These are phyloP conservation scores for Leptodermis oblonga DNA, from an alignment of 257 asterid genomes.

Conservation along the genomic window DNA sequence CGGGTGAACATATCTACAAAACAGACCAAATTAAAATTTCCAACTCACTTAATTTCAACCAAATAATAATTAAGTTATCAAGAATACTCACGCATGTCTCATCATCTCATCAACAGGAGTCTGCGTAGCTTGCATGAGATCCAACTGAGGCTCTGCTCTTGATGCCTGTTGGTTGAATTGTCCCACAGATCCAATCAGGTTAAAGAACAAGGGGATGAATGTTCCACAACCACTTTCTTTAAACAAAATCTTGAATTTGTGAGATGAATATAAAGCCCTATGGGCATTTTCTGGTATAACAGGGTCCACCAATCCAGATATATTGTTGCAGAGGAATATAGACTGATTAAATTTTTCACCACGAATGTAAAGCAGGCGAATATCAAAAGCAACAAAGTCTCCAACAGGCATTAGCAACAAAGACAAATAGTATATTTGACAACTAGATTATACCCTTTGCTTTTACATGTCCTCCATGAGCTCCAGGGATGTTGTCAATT, in stretches of 20 bases:
- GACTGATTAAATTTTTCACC: constrained; percentile 85
- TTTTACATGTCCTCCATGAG: constrained; percentile 66
- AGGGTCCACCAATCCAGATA: constrained; percentile 75
- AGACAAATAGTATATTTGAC: constrained; percentile 89
- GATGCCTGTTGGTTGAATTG: constrained; percentile 46
- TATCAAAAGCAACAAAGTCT: constrained; percentile 63
- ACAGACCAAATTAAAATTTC: background rate
- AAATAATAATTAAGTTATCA: too few species aligned
- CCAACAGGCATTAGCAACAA: constrained; percentile 74
- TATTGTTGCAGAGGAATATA: constrained; percentile 80
- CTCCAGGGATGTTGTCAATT: constrained; percentile 77
- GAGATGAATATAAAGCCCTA: constrained; percentile 77
- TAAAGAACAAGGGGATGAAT: constrained; percentile 76
- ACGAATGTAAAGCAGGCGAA: constrained; percentile 79
- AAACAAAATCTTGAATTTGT: too few species aligned
- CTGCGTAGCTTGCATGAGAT: constrained; percentile 90
- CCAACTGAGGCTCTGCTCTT: constrained; percentile 48
- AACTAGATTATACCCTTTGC: constrained; percentile 78
- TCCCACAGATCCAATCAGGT: constrained; percentile 68
- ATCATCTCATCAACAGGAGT: constrained; percentile 96
- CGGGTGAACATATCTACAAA: constrained; percentile 89
- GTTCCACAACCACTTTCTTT: constrained; percentile 99
- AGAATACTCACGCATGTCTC: constrained; percentile 62
- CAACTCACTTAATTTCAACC: background rate
- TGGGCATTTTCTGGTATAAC: constrained; percentile 82